A percentile compares a stretch with the other conserved stretches of the same genome.
Evolutionary conservation across 2,329 filamentous ascomycete genomes (phyloP).

Genomic region (Pseudogymnoascus sp.): DNA sequence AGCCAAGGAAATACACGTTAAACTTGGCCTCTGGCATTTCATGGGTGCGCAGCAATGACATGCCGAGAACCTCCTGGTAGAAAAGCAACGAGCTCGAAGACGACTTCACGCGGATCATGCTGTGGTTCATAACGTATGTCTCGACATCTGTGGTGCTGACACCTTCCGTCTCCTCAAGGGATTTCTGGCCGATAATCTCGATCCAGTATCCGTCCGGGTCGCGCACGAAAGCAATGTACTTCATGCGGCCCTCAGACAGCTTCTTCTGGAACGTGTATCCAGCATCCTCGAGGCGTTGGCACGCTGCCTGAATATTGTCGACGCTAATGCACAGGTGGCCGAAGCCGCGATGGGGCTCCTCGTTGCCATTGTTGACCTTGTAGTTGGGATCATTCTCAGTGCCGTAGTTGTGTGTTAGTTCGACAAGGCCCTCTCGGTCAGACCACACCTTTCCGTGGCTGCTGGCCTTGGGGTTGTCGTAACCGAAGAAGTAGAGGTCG

Average conservation of each 20-base stretch:
- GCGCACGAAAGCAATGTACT: constrained; percentile 76
- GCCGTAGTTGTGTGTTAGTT: constrained; percentile 79
- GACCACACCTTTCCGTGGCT: constrained; percentile 64
- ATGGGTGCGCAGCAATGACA: constrained; percentile 66
- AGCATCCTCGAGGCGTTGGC: constrained; percentile 76
- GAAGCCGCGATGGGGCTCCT: constrained; percentile 71
- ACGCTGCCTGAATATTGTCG: constrained; percentile 78
- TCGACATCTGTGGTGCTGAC: constrained; percentile 62
- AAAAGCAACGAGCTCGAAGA: constrained; percentile 63
- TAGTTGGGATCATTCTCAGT: constrained; percentile 79
- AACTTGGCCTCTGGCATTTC: constrained; percentile 66
- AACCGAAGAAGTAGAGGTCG: constrained; percentile 91
- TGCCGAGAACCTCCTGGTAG: constrained; percentile 78
- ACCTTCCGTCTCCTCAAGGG: constrained; percentile 60
- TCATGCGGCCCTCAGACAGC: constrained; percentile 76
- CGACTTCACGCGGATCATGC: constrained; percentile 89
- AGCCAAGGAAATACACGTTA: constrained; percentile 87
- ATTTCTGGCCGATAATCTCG: constrained; percentile 67
- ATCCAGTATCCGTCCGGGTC: constrained; percentile 82
- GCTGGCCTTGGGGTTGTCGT: constrained; percentile 68
- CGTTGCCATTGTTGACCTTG: constrained; percentile 80
- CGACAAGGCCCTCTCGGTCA: constrained; percentile 84
- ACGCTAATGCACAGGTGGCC: constrained; percentile 73
- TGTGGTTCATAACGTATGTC: constrained; percentile 77
- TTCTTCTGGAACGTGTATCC: constrained; percentile 94